Evolutionary conservation across 179 eudicot species (phyloP).

Genomic region (Sideroxylon spinosum): DNA sequence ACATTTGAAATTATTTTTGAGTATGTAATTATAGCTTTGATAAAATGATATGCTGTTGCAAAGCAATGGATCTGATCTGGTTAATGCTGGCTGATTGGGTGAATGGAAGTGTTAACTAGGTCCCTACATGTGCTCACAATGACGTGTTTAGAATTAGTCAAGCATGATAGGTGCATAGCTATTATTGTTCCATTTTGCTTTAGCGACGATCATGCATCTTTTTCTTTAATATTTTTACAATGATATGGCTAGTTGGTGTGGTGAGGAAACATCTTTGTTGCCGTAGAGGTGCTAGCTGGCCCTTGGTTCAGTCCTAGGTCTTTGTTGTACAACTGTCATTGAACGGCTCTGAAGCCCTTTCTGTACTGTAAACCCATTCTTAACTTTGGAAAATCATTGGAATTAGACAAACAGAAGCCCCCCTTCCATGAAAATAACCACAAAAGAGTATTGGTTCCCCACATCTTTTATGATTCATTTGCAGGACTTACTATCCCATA

Average conservation of each 20-base stretch:
- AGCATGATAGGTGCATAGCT: background rate
- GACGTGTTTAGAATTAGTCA: background rate
- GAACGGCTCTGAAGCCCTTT: background rate
- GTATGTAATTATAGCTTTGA: conserved; percentile 2
- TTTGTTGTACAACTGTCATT: background rate
- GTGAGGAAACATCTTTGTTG: background rate
- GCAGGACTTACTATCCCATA: background rate
- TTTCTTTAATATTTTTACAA: background rate
- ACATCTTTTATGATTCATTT: background rate
- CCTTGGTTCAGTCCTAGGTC: background rate
- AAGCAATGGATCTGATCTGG: background rate
- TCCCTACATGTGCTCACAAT: background rate
- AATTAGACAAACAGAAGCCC: background rate
- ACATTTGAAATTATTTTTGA: background rate
- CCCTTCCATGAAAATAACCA: background rate
- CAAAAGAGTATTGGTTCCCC: background rate
- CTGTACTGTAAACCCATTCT: background rate
- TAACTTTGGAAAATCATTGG: background rate
- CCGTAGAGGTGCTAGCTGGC: background rate
- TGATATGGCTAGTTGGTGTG: background rate
- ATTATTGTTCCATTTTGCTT: background rate
- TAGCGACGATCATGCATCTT: background rate
- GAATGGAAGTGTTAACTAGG: conserved; percentile 2
- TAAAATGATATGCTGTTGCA: background rate
- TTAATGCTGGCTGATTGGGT: background rate